Conservation (phyloP, 805 yeast species). For the Nakazawaea siamensis region DNA sequence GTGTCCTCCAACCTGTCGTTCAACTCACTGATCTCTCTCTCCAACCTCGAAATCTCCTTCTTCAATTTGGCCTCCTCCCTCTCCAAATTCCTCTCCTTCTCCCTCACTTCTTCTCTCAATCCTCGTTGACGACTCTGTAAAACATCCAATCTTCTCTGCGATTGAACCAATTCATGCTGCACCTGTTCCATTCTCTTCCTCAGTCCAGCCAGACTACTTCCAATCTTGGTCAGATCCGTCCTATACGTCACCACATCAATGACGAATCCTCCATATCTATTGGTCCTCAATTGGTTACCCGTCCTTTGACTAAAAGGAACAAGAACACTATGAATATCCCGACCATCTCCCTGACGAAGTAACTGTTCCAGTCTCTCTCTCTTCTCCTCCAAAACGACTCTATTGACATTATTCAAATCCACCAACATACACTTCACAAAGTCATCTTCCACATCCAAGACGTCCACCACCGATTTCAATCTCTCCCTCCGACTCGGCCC, state of each 20-base stretch:
- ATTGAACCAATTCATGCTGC: slow-evolving; percentile 12
- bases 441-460: slow-evolving; percentile 45
- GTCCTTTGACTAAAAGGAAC: slow-evolving; percentile 31
- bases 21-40: slow-evolving; percentile 20
- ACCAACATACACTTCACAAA: slow-evolving; percentile 53
- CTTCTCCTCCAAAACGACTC: slow-evolving; percentile 42
- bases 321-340: slow-evolving; percentile 33
- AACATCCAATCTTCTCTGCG: slow-evolving; percentile 11
- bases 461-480: slow-evolving; percentile 49
- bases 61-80: slow-evolving; percentile 15
- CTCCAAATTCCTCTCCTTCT: slow-evolving; percentile 14
- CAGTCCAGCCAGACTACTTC: slow-evolving; percentile 1
- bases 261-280: slow-evolving; percentile 34
- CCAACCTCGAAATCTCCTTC: slow-evolving; percentile 13
- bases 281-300: slow-evolving; percentile 37
- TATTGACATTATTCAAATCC: slow-evolving; percentile 55
- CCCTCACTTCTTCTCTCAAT: slow-evolving; percentile 11
- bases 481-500: neutral
- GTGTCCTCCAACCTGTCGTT: slow-evolving; percentile 34
- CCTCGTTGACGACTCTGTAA: slow-evolving; percentile 6
- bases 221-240: slow-evolving; percentile 6
- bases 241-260: slow-evolving; percentile 45
- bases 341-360: slow-evolving; percentile 23
- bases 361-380: slow-evolving; percentile 41
- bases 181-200: slow-evolving; percentile 15